Evolutionary conservation across 2,329 filamentous ascomycete species (phyloP), one percentile per base, ranked within the genome.

Genomic region (Pseudogymnoascus sp.): DNA sequence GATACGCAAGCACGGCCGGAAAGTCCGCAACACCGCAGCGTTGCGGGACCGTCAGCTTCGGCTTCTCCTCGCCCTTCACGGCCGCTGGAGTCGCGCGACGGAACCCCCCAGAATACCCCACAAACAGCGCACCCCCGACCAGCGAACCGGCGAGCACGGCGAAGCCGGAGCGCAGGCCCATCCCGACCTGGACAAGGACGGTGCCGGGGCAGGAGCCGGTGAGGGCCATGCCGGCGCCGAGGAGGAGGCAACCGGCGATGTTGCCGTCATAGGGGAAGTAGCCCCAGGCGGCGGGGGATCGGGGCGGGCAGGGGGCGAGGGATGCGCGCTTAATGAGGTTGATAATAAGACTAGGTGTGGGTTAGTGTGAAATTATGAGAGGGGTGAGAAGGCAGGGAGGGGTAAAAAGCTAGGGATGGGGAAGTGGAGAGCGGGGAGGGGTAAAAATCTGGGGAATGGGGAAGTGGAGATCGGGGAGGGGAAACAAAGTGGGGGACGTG

Each of bases 131-230:
- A 2, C 85, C 87, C 3, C 83, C 87, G 1, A 82, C 65, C 0
- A 84, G 66, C 23, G 79, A 82, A 6, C 87, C 87, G 0, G 75
- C 74, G 1, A 88, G 74, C 0, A 82, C 80, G 62, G 78, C 81
- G 40, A 79, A 71, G 0, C 83, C 84, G 0, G 82, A 79, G 1
- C 70, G 74, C 2, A 86, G 75, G 1, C 83, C 81, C 11, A 80
- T 75, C 1, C 80, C 85, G 10, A 84, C 69, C 73, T 90, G 87
- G 0, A 82, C 80, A 60, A 87, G 79, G 5, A 88, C 79, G 0
- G 85, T 87, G 0, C 87, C 87, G 0, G 87, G 85, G 65, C 87
- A 89, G 0, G 86, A 82, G 8, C 85, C 86, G 0, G 85, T 82
- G 15, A 88, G 74, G 5, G 83, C 80, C 86, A 89, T 88, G 63